These are phyloP conservation scores for Globisporangium barbulae DNA, from an alignment of 352 stramenopile genomes.

Conservation along the genomic window DNA sequence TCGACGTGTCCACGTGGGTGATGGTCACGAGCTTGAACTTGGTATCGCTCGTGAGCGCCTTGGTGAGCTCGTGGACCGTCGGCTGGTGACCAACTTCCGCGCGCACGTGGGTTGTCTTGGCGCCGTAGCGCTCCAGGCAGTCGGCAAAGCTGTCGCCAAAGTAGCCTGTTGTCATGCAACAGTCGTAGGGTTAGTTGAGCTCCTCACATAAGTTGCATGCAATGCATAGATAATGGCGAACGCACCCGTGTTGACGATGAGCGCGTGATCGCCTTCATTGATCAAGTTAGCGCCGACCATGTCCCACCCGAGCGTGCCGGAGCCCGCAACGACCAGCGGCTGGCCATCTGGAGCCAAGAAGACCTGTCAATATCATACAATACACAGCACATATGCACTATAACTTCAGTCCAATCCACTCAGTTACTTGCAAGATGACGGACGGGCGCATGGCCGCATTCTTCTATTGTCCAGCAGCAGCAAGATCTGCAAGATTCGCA, in stretches of 20 bases:
- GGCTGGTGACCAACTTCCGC: conserved; percentile 55
- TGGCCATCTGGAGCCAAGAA: conserved; percentile 70
- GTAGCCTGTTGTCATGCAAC: conserved; percentile 33
- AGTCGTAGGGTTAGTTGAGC: neutral
- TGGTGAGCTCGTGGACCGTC: conserved; percentile 42
- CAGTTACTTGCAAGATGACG: neutral
- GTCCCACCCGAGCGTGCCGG: conserved; percentile 71
- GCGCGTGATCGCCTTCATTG: conserved; percentile 55
- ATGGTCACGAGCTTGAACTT: conserved; percentile 70
- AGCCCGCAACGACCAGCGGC: conserved; percentile 64
- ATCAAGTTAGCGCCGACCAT: conserved; percentile 80
- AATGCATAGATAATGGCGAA: neutral
- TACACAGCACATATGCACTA: neutral
- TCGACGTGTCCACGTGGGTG: conserved; percentile 80
- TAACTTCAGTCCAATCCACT: neutral
- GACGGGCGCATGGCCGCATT: neutral
- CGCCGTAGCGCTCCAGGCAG: conserved; percentile 67
- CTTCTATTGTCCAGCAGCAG: neutral
- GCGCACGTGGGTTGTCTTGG: conserved; percentile 55
- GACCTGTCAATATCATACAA: conserved; percentile 16
- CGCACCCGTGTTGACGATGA: conserved; percentile 67
- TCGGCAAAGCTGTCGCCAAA: conserved; percentile 73
- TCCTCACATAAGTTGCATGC: neutral
- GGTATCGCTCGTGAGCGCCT: conserved; percentile 32
- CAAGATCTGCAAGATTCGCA: neutral